Conservation (phyloP, 2,329 filamentous ascomycete genomes). For the Daldinia sp. region DNA sequence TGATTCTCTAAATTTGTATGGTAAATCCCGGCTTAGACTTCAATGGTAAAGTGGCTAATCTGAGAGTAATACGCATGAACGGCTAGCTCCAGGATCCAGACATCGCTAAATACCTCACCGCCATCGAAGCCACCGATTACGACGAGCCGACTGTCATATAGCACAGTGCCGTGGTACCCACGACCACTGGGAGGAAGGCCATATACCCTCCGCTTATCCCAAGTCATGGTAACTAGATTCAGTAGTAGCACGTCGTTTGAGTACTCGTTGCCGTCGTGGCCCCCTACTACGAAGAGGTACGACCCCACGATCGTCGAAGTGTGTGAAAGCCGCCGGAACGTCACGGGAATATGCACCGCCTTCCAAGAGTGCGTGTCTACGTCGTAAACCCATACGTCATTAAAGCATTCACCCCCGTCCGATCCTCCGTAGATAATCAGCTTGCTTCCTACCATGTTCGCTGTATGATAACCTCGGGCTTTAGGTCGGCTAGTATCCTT, state of each 20-base stretch:
- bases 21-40: conserved; percentile 56
- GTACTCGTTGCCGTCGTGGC: conserved; percentile 75
- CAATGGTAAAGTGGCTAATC: conserved; percentile 76
- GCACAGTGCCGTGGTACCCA: conserved; percentile 72
- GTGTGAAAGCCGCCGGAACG: conserved; percentile 72
- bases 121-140: conserved; percentile 75
- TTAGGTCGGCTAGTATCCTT: conserved; percentile 58
- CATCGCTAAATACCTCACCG: conserved; percentile 72
- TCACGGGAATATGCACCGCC: conserved; percentile 64
- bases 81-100: conserved; percentile 72
- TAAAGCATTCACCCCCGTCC: conserved; percentile 75
- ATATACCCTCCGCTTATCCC: conserved; percentile 72
- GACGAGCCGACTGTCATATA: conserved; percentile 71
- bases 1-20: neutral
- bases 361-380: conserved; percentile 69
- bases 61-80: conserved; percentile 77
- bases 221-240: conserved; percentile 77
- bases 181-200: conserved; percentile 68
- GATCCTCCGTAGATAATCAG: conserved; percentile 76
- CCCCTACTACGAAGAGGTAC: conserved; percentile 74
- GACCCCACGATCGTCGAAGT: conserved; percentile 74
- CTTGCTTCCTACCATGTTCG: conserved; percentile 76
- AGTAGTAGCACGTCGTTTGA: conserved; percentile 73
- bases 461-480: conserved; percentile 74
- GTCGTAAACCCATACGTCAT: conserved; percentile 78